phyloP scores from a whole-genome alignment of 176 grass and related monocot species.

The Melocanna baccifera region DNA sequence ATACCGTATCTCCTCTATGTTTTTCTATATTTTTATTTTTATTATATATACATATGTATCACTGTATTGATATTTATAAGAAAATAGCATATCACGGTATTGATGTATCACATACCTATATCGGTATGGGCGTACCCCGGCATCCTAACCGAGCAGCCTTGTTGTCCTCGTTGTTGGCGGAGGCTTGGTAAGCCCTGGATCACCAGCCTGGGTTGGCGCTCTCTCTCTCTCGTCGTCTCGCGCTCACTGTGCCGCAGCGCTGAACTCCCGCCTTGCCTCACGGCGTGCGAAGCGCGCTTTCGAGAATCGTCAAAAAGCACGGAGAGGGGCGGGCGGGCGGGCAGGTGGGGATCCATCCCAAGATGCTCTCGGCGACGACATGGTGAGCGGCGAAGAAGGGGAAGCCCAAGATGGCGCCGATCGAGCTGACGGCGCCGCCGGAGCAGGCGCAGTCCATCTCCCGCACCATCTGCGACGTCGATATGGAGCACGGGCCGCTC shows the following conservation, averaged over 20 bases:
- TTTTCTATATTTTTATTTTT: too few relatives aligned
- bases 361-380: conserved; percentile 59
- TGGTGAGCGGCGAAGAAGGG: conserved; percentile 75
- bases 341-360: background rate
- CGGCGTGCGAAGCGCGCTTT: background rate
- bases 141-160: too few relatives aligned
- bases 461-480: conserved; percentile 79
- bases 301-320: background rate
- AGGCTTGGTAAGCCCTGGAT: too few relatives aligned
- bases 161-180: too few relatives aligned
- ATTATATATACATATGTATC: too few relatives aligned
- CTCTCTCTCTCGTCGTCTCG: too few relatives aligned
- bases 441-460: conserved; percentile 85
- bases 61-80: too few relatives aligned
- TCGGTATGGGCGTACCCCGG: too few relatives aligned
- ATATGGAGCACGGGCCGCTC: conserved; percentile 86
- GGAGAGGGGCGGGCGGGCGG: too few relatives aligned
- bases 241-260: background rate
- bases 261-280: background rate
- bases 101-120: too few relatives aligned
- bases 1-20: too few relatives aligned
- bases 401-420: conserved; percentile 91
- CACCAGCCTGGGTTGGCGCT: background rate
- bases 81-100: too few relatives aligned
- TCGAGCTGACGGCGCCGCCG: conserved; percentile 64